Base-by-base conservation (phyloP, 1,284 basidiomycete genomes). In the Puccinia coronata region DNA sequence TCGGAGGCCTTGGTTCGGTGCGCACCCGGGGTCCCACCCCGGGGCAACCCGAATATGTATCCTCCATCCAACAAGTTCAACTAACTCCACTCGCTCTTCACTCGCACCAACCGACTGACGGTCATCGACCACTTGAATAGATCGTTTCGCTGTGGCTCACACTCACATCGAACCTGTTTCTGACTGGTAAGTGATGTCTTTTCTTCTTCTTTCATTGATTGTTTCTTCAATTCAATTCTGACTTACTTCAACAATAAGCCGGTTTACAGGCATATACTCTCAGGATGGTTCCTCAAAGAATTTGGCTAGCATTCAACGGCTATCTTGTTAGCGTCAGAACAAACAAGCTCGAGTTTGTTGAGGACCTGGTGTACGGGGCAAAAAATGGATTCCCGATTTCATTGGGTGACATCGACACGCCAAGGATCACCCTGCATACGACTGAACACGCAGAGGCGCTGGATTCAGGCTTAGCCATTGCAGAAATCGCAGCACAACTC, bases 361-460 rank as follows among this genome's bases (percentile, higher is more conserved):
- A 4, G 34, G 12, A 61, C 14, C 28, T 61, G 18, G 59, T 18
- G 31, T 5, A 18, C 4, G 59, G 2, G 34, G 59, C 31, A 61
- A 8, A 36, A 61, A 36, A 34, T 2, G 31, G 36, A 36, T 61
- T 36, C 59, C 20, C 59, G 59, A 34, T 6, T 34, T 57, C 55
- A 28, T 36, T 61, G 34, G 12, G 59, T 61, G 31, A 18, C 34
- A 16, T 39, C 34, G 2, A 36, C 34, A 18, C 28, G 14, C 18
- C 59, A 16, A 34, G 18, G 18, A 61, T 61, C 59, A n/a, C n/a
- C n/a, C n/a, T n/a, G n/a, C n/a, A n/a, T n/a, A n/a, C n/a, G n/a
- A n/a, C n/a, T n/a, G n/a, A 61, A n/a, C n/a, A n/a, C n/a, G 25
- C 55, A 57, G 55, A 57, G 55, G n/a, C 55, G 55, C 55, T 57